Percentiles rank a stretch among this genome's conserved stretches.
These are phyloP conservation scores for Pseudogymnoascus verrucosus DNA, from an alignment of 2,329 filamentous ascomycete genomes.

Conservation along the genomic window DNA sequence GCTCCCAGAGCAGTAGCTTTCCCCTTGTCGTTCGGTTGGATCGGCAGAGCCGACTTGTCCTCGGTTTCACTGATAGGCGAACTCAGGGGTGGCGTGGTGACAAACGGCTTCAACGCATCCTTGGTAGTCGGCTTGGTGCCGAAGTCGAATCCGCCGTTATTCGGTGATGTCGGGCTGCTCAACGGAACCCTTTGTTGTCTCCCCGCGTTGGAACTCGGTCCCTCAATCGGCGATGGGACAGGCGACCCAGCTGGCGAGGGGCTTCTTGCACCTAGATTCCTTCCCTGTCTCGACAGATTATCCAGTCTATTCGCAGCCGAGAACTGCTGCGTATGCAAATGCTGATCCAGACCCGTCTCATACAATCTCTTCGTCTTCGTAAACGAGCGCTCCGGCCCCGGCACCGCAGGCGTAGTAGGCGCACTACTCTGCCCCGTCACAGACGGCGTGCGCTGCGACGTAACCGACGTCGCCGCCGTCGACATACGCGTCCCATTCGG, in stretches of 20 bases:
- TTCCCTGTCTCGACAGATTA: slow-evolving; percentile 57
- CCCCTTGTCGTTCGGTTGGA: slow-evolving; percentile 68
- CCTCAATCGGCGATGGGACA: slow-evolving; percentile 20
- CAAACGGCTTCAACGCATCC: slow-evolving; percentile 28
- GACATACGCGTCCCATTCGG: slow-evolving; percentile 66
- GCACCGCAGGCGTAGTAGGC: slow-evolving; percentile 31
- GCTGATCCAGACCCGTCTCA: slow-evolving; percentile 71
- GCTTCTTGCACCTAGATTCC: slow-evolving; percentile 27
- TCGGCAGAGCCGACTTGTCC: slow-evolving; percentile 54
- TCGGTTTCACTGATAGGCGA: slow-evolving; percentile 65
- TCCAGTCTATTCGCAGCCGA: slow-evolving; percentile 74
- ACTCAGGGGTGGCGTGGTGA: slow-evolving; percentile 51
- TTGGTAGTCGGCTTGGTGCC: slow-evolving; percentile 26
- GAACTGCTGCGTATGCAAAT: slow-evolving; percentile 71
- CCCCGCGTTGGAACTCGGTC: slow-evolving; percentile 42
- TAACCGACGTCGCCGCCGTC: slow-evolving; percentile 79
- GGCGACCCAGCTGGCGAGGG: slow-evolving; percentile 18
- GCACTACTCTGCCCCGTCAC: slow-evolving; percentile 42
- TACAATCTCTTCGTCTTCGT: slow-evolving; percentile 71
- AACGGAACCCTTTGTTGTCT: slow-evolving; percentile 64
- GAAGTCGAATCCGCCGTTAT: slow-evolving; percentile 31
- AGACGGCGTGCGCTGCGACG: slow-evolving; percentile 58
- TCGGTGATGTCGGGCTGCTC: slow-evolving; percentile 32
- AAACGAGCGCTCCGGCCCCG: slow-evolving; percentile 52
- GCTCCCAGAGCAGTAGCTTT: slow-evolving; percentile 70